These are phyloP conservation scores for Globisporangium perplexum DNA, from an alignment of 352 stramenopile genomes.

Conservation along the genomic window DNA sequence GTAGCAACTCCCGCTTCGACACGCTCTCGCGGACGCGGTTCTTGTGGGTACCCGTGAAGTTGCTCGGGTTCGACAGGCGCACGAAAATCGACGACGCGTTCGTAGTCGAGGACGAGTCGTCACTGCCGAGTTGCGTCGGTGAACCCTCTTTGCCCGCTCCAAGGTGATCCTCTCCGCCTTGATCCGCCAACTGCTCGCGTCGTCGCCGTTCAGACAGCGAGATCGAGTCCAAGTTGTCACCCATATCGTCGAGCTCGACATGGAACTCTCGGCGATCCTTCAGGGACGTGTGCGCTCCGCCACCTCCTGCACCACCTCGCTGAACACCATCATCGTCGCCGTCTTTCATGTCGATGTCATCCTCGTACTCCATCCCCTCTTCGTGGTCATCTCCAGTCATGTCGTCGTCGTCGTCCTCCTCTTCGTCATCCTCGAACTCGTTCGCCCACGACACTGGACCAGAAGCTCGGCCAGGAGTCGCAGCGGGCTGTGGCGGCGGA, in stretches of 20 bases:
- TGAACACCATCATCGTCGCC: conserved; percentile 20
- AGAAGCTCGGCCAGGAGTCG: conserved; percentile 11
- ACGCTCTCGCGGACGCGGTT: conserved; percentile 76
- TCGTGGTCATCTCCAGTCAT: conserved; percentile 40
- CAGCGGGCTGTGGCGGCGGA: neutral
- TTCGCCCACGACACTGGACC: conserved; percentile 61
- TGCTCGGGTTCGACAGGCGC: conserved; percentile 79
- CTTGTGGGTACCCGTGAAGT: conserved; percentile 88
- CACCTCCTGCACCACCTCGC: conserved; percentile 9
- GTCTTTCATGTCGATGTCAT: conserved; percentile 52
- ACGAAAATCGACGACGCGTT: conserved; percentile 68
- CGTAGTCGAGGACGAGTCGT: conserved; percentile 47
- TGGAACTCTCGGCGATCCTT: conserved; percentile 38
- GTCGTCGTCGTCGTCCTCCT: conserved; percentile 62
- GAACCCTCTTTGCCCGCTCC: conserved; percentile 26
- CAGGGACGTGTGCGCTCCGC: conserved; percentile 6
- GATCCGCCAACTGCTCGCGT: conserved; percentile 21
- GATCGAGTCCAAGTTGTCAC: conserved; percentile 30
- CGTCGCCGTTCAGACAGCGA: conserved; percentile 35
- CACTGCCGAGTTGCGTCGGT: conserved; percentile 43
- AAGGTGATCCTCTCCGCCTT: conserved; percentile 18
- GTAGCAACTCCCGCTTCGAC: conserved; percentile 74
- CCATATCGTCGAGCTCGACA: conserved; percentile 48
- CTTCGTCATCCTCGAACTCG: conserved; percentile 58
- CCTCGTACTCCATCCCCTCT: conserved; percentile 28